A percentile compares a stretch with the other conserved stretches of the same genome.
phyloP scores from a whole-genome alignment of 495 filamentous ascomycete genomes.

The Podospora pseudocomata region DNA sequence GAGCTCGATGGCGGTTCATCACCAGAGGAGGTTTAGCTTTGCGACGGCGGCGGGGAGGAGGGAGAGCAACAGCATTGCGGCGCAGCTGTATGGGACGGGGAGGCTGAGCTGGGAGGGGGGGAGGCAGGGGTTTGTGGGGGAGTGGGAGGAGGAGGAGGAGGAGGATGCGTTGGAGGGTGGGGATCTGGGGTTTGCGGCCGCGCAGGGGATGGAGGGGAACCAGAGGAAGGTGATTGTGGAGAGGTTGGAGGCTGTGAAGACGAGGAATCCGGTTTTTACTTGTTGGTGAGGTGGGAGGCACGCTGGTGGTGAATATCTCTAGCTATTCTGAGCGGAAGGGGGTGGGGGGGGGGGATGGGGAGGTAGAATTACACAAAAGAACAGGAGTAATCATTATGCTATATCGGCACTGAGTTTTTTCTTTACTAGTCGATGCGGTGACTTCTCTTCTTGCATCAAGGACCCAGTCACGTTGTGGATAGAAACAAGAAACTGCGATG shows the following conservation, averaged over 20 bases:
- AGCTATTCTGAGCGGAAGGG: no score
- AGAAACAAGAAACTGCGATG: no score
- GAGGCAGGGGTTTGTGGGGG: conserved; percentile 45
- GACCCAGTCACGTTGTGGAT: no score
- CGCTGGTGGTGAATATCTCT: no score
- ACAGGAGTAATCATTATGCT: no score
- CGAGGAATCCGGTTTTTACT: conserved; percentile 91
- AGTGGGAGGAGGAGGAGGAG: conserved; percentile 63
- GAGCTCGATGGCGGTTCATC: conserved; percentile 20
- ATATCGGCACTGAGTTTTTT: no score
- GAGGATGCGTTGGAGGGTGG: conserved; percentile 63
- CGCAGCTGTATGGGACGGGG: conserved; percentile 35
- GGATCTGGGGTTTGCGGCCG: conserved; percentile 90
- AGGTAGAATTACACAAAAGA: no score
- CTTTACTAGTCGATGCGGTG: no score
- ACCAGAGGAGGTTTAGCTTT: conserved; percentile 42
- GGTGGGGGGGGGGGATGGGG: no score
- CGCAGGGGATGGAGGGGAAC: conserved; percentile 86
- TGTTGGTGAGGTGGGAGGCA: conserved; percentile 64
- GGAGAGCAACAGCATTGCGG: conserved; percentile 42
- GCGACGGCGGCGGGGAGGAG: conserved; percentile 35
- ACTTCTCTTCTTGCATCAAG: no score
- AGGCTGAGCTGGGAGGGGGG: conserved; percentile 9
- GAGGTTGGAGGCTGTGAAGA: conserved; percentile 89
- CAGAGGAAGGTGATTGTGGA: conserved; percentile 94